These are phyloP conservation scores for Yamadazyma dushanensis DNA, from an alignment of 1,139 yeast genomes.

Conservation along the genomic window DNA sequence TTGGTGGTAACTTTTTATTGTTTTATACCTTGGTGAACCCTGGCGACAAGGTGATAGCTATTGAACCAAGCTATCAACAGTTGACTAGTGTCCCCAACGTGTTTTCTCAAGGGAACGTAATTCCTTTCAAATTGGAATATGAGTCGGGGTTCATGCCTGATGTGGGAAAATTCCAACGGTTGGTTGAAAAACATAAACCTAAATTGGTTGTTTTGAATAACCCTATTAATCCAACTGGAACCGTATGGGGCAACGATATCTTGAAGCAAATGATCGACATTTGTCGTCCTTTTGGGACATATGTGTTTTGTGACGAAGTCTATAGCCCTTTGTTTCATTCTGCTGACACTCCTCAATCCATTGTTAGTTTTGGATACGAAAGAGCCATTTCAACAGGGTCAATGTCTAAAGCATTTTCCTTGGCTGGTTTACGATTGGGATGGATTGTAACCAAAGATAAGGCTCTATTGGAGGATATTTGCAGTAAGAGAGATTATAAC, in stretches of 20 bases:
- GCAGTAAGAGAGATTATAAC: constrained; percentile 50
- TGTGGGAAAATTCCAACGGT: constrained; percentile 26
- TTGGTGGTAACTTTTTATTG: constrained; percentile 54
- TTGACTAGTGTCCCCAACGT: constrained; percentile 49
- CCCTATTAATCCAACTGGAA: constrained; percentile 60
- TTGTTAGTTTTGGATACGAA: constrained; percentile 42
- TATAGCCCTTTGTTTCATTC: constrained; percentile 56
- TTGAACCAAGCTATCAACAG: constrained; percentile 56
- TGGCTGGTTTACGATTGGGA: constrained; percentile 57
- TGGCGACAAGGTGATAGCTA: constrained; percentile 51
- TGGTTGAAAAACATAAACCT: constrained; percentile 35
- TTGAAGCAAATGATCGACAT: constrained; percentile 38
- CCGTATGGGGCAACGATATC: constrained; percentile 37
- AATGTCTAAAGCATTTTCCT: constrained; percentile 54
- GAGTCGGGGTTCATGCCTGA: constrained; percentile 40
- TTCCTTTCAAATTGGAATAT: constrained; percentile 30
- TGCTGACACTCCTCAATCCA: constrained; percentile 26
- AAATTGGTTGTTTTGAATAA: constrained; percentile 50
- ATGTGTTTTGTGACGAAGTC: constrained; percentile 54
- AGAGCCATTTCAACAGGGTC: constrained; percentile 52
- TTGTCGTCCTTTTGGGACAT: constrained; percentile 34
- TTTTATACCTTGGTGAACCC: constrained; percentile 48
- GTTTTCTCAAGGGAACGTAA: constrained; percentile 42
- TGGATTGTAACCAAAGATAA: constrained; percentile 48
- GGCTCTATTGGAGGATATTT: constrained; percentile 30